Evolutionary conservation across 306 rosid species (phyloP).

Genomic region (Rubus parviflorus): DNA sequence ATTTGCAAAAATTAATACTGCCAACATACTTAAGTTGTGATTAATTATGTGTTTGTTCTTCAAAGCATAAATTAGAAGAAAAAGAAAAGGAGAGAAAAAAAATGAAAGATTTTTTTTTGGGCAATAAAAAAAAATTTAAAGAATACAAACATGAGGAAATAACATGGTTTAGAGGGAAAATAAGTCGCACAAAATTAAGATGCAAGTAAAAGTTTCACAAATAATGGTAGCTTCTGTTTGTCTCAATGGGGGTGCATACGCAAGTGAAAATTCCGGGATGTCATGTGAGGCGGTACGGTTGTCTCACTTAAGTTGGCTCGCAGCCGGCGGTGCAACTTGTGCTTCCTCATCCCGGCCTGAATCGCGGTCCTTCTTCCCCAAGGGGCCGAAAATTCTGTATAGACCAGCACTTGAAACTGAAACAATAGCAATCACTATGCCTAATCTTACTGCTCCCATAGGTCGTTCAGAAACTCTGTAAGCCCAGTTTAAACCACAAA

Average conservation of each 20-base stretch:
- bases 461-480: constrained; percentile 72
- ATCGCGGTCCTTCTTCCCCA: constrained; percentile 61
- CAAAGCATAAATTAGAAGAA: background rate
- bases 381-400: constrained; percentile 69
- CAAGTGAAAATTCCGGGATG: too few species aligned
- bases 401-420: constrained; percentile 70
- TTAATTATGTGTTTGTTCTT: too few species aligned
- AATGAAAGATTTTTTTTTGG: too few species aligned
- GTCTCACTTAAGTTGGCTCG: background rate
- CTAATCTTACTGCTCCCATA: constrained; percentile 64
- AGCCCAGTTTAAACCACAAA: constrained; percentile 74
- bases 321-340: constrained; percentile 29
- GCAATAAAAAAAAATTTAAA: too few species aligned
- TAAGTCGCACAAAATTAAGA: background rate
- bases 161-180: background rate
- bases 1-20: too few species aligned
- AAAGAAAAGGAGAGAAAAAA: background rate
- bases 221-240: background rate
- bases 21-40: too few species aligned
- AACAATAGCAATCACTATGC: constrained; percentile 58
- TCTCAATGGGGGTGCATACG: background rate
- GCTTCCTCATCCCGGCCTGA: constrained; percentile 67
- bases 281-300: background rate
- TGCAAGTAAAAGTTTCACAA: too few species aligned
- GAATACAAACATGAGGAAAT: background rate